Percentiles rank a stretch among this genome's conserved stretches.
Evolutionary conservation across 208 protist genomes (phyloP).

Genomic region (Trypanosoma rangeli): DNA sequence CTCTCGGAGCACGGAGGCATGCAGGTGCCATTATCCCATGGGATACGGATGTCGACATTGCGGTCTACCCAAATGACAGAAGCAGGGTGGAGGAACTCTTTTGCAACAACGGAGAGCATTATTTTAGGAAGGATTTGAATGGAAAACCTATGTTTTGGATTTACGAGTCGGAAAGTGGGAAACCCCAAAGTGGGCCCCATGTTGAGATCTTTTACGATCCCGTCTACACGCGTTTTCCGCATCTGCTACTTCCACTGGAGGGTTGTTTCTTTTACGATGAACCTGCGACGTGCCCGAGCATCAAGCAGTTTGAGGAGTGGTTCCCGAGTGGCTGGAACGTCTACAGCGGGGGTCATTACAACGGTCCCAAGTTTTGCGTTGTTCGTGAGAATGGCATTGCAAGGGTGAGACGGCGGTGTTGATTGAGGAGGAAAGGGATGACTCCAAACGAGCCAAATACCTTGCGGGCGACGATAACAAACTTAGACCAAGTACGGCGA

Average conservation of each 20-base stretch:
- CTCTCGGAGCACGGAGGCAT: slow-evolving; percentile 26
- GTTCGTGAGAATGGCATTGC: slow-evolving; percentile 13
- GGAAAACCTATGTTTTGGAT: slow-evolving; percentile 36
- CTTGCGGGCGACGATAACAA: no score
- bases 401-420: slow-evolving; percentile 13
- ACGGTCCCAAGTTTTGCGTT: slow-evolving; percentile 19
- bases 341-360: slow-evolving; percentile 31
- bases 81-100: slow-evolving; percentile 13
- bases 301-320: slow-evolving; percentile 24
- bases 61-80: slow-evolving; percentile 26
- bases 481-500: no score
- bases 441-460: no score
- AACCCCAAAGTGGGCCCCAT: slow-evolving; percentile 24
- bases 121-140: slow-evolving; percentile 23
- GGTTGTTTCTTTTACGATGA: slow-evolving; percentile 33
- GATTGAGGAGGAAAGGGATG: neutral
- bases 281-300: slow-evolving; percentile 29
- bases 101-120: slow-evolving; percentile 23
- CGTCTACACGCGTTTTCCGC: slow-evolving; percentile 26
- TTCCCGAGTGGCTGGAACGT: slow-evolving; percentile 25
- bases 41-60: slow-evolving; percentile 41
- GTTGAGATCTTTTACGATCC: slow-evolving; percentile 34
- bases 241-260: slow-evolving; percentile 31
- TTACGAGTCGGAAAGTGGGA: slow-evolving; percentile 20
- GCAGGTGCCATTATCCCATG: slow-evolving; percentile 35